Base-by-base conservation (phyloP, 768 basidiomycete genomes). In the Suillus luteus region DNA sequence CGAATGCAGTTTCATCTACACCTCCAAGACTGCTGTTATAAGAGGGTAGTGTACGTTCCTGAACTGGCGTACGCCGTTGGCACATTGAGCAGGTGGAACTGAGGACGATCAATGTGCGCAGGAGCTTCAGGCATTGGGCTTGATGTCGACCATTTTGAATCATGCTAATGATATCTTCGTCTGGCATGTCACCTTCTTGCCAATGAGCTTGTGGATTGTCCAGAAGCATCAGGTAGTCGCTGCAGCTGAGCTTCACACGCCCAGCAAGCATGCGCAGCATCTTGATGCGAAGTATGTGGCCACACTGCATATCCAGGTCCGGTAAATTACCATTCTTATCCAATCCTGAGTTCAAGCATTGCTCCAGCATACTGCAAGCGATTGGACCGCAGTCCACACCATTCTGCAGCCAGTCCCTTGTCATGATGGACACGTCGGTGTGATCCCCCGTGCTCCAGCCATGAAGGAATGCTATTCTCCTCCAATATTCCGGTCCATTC, bases 101-200 rank as follows among this genome's bases (percentile, higher is more conserved):
- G 5, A 46, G 4, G 0, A 46, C 5, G 5, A 2, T 49, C 2
- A 48, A 12, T 12, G 1, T 49, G 12, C 14, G 12, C 12, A 24
- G 5, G 6, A 49, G 22, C 5, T 14, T 2, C 0, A 49, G 48
- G 12, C 48, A 49, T 6, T 49, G 6, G 7, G 48, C 5, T 6
- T 24, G 43, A 3, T 44, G 43, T 1, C 3, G 9, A 3, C 43
- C 43, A n/a, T 44, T 44, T 5, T 44, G 43, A 10, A 44, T 44
- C 1, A 1, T 9, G 4, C 1, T 10, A 0, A 44, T 44, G 1
- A n/a, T 0, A 10, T n/a, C 43, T 10, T 44, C 19, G 3, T 44
- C 19, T n/a, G 43, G 19, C 1, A 44, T 0, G 0, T 44, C 19
- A 1, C 3, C 43, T 9, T n/a, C 17, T 43, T 1, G 8, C 43